phyloP scores from a whole-genome alignment of 2,329 filamentous ascomycete genomes.

The Diaporthe velutina region DNA sequence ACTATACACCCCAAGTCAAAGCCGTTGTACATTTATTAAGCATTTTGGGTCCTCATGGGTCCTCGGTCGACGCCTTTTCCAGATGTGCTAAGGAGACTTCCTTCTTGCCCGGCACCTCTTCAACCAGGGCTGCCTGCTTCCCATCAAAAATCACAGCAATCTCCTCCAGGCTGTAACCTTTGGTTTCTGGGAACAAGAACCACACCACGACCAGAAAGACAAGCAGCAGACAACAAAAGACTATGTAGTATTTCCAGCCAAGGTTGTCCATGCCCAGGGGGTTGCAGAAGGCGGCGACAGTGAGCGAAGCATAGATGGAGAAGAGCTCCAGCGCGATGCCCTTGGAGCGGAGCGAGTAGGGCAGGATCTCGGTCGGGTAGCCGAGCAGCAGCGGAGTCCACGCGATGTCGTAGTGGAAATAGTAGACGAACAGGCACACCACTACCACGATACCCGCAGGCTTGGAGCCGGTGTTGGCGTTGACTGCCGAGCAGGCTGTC shows the following conservation, averaged over 20 bases:
- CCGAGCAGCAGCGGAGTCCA: constrained; percentile 61
- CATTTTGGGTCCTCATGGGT: background rate
- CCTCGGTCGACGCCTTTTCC: background rate
- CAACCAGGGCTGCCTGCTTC: background rate
- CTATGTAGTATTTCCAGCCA: constrained; percentile 52
- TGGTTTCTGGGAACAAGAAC: constrained; percentile 51
- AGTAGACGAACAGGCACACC: constrained; percentile 62
- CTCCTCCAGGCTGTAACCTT: constrained; percentile 49
- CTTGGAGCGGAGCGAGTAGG: constrained; percentile 52
- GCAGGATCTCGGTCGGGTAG: constrained; percentile 57
- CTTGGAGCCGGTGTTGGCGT: constrained; percentile 44
- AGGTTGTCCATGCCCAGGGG: constrained; percentile 50
- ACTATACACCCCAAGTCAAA: background rate
- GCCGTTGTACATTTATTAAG: background rate
- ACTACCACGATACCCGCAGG: constrained; percentile 53
- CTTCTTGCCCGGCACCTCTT: background rate
- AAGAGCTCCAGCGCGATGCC: constrained; percentile 60
- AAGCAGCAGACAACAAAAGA: constrained; percentile 54
- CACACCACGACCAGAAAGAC: constrained; percentile 44
- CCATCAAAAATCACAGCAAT: constrained; percentile 44
- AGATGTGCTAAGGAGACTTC: background rate
- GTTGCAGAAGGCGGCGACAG: constrained; percentile 51
- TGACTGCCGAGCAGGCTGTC: constrained; percentile 55
- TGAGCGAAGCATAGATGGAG: constrained; percentile 50
- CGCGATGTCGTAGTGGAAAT: constrained; percentile 59